Evolutionary conservation across 352 stramenopile species (phyloP).

Genomic region (Thalassiosira hispida): DNA sequence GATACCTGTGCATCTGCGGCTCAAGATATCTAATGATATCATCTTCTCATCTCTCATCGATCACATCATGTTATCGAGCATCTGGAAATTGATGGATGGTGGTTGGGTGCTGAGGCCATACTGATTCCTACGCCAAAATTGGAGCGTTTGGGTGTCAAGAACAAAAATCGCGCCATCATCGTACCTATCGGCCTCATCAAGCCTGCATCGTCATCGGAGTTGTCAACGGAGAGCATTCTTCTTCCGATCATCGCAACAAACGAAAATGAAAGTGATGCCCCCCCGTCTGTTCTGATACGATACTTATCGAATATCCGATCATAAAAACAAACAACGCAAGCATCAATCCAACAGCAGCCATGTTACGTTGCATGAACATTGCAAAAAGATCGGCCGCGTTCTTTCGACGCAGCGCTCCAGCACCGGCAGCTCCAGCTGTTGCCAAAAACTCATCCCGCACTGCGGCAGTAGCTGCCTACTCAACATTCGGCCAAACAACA

Average conservation of each 20-base stretch:
- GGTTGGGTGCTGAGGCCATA: no score
- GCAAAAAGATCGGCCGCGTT: background rate
- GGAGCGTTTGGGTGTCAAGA: background rate
- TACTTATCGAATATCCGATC: background rate
- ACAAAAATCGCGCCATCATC: background rate
- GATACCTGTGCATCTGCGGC: no score
- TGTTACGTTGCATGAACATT: constrained; percentile 7
- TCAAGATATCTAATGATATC: no score
- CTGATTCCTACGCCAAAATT: background rate
- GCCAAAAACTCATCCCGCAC: background rate
- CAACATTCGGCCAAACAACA: constrained; percentile 5
- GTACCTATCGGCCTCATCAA: no score
- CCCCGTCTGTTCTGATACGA: background rate
- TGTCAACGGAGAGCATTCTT: background rate
- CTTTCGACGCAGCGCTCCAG: background rate
- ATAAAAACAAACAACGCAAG: background rate
- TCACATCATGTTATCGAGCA: no score
- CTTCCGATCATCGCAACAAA: background rate
- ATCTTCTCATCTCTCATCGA: no score
- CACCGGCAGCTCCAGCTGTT: background rate
- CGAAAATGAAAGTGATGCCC: background rate
- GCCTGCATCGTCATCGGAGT: background rate
- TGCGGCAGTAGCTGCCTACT: background rate
- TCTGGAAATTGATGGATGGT: no score
- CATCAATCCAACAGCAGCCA: background rate